phyloP scores from a whole-genome alignment of 768 basidiomycete genomes.

The Saitozyma sp. region DNA sequence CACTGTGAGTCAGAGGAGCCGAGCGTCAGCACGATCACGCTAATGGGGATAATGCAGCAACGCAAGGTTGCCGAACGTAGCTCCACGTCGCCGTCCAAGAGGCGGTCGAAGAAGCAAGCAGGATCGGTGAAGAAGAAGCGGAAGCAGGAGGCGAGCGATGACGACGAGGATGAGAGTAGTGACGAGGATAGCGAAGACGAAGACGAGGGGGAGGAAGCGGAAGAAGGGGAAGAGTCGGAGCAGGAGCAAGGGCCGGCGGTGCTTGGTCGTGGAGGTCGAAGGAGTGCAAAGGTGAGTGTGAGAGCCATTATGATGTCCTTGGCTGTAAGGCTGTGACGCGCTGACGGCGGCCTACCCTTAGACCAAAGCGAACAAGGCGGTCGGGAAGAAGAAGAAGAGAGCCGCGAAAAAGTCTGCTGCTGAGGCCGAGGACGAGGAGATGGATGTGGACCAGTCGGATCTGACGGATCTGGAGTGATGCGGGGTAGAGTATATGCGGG shows the following conservation, averaged over 20 bases:
- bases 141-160: slow-evolving; percentile 16
- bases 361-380: slow-evolving; percentile 43
- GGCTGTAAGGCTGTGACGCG: background rate
- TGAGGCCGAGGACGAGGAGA: slow-evolving; percentile 7
- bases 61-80: slow-evolving; percentile 17
- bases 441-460: too few relatives aligned
- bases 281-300: slow-evolving; percentile 45
- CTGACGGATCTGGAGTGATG: too few relatives aligned
- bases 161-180: slow-evolving; percentile 5
- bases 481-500: too few relatives aligned
- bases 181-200: slow-evolving; percentile 28
- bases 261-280: slow-evolving; percentile 40
- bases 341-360: background rate
- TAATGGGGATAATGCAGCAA: slow-evolving; percentile 3
- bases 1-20: slow-evolving; percentile 4
- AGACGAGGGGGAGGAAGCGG: slow-evolving; percentile 23
- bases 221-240: slow-evolving; percentile 25
- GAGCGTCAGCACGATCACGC: background rate
- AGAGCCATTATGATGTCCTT: background rate
- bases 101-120: slow-evolving; percentile 8
- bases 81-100: slow-evolving; percentile 9
- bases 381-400: slow-evolving; percentile 22
- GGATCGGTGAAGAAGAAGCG: slow-evolving; percentile 9
- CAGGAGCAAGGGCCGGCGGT: slow-evolving; percentile 28
- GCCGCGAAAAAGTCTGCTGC: slow-evolving; percentile 7